Evolutionary conservation across 805 yeast genomes (phyloP).

Genomic region (Ogataea ganodermae): DNA sequence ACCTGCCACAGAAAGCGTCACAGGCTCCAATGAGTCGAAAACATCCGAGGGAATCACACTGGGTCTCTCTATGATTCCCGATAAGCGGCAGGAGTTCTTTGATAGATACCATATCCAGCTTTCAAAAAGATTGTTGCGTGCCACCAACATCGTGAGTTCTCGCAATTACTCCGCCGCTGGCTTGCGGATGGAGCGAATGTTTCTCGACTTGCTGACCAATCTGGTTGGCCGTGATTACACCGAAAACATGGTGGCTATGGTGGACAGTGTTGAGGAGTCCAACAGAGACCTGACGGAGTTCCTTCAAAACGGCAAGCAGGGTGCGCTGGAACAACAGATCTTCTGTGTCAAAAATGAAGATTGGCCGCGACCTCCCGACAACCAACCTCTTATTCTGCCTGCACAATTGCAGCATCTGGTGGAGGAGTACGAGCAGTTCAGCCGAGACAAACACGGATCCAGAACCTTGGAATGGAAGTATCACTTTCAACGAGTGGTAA

Average conservation of each 20-base stretch:
- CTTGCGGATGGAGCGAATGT: constrained; percentile 14
- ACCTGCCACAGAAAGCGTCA: not conserved
- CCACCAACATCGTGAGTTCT: constrained; percentile 8
- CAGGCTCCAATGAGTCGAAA: not conserved
- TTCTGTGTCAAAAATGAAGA: constrained; percentile 19
- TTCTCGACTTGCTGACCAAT: constrained; percentile 8
- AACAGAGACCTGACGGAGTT: constrained; percentile 12
- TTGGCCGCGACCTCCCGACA: constrained; percentile 29
- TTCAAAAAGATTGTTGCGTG: constrained; percentile 22
- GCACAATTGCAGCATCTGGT: constrained; percentile 10
- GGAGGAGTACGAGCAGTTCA: constrained; percentile 16
- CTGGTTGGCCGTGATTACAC: constrained; percentile 23
- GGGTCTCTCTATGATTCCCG: constrained; percentile 20
- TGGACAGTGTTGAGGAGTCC: constrained; percentile 17
- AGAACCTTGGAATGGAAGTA: constrained; percentile 43
- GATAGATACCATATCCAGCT: constrained; percentile 26
- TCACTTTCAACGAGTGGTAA: constrained; percentile 42
- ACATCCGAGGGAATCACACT: constrained; percentile 4
- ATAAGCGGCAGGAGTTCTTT: constrained; percentile 23
- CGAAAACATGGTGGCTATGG: constrained; percentile 21
- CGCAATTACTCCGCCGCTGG: constrained; percentile 5
- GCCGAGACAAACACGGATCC: constrained; percentile 8
- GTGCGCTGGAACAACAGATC: constrained; percentile 6
- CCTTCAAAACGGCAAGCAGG: not conserved
- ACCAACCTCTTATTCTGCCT: constrained; percentile 20